Percentiles rank a stretch among this genome's conserved stretches.
phyloP scores from a whole-genome alignment of 345 rosid species.

The Eucalyptus fibrosa region DNA sequence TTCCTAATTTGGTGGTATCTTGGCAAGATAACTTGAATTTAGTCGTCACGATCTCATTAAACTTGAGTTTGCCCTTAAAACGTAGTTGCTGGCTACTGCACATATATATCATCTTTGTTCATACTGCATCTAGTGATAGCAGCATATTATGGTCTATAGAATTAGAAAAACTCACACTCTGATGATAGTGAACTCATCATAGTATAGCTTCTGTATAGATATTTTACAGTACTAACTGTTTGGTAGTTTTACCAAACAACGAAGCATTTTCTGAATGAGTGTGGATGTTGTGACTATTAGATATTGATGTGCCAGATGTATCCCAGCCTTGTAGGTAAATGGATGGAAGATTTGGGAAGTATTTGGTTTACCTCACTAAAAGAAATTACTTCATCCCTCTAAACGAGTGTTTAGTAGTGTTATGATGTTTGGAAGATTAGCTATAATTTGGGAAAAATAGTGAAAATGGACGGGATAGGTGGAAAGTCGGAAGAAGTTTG shows the following conservation, averaged over 20 bases:
- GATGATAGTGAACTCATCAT: not conserved
- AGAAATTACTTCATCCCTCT: not conserved
- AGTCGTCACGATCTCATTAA: not conserved
- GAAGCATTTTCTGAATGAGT: not conserved
- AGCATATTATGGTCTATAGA: not conserved
- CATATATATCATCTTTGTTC: not conserved
- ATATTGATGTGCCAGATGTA: not conserved
- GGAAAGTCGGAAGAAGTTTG: not conserved
- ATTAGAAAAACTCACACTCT: not conserved
- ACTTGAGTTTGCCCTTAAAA: not conserved
- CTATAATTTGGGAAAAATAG: not conserved
- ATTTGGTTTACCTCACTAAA: not conserved
- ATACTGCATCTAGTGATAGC: not conserved
- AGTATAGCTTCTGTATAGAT: not conserved
- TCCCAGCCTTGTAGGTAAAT: not conserved
- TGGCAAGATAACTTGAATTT: not conserved
- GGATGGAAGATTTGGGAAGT: not conserved
- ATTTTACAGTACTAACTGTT: not conserved
- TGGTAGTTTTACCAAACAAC: not conserved
- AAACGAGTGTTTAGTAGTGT: not conserved
- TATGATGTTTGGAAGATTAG: not conserved
- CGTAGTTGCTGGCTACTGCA: not conserved
- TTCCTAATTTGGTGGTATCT: not conserved
- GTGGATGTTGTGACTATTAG: not conserved
- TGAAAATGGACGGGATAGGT: not conserved